Percentiles rank a stretch among this genome's conserved stretches.
These are phyloP conservation scores for Malus hybrid DNA, from an alignment of 331 rosid genomes.

Conservation along the genomic window DNA sequence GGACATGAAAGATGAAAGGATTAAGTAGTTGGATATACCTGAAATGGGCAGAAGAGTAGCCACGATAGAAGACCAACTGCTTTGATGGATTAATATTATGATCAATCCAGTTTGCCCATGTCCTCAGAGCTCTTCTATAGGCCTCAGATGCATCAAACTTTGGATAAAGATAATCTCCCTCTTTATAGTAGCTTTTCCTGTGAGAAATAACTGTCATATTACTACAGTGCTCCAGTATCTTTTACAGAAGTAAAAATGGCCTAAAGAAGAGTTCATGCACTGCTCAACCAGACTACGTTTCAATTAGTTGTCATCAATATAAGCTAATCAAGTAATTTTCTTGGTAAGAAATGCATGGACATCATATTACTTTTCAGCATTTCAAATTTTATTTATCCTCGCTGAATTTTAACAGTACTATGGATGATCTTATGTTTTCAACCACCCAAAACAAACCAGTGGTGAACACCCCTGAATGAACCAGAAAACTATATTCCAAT, in stretches of 20 bases:
- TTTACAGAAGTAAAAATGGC: not conserved
- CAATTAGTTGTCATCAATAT: not conserved
- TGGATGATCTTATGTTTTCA: not conserved
- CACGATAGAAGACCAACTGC: conserved; percentile 82
- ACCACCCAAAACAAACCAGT: not conserved
- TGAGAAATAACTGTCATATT: conserved; percentile 13
- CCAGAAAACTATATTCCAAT: not conserved
- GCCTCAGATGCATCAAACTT: conserved; percentile 79
- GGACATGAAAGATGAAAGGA: not conserved
- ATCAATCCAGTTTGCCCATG: conserved; percentile 91
- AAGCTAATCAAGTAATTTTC: not conserved
- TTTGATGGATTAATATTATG: conserved; percentile 54
- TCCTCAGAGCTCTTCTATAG: conserved; percentile 62
- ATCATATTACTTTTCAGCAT: not conserved
- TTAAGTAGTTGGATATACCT: conserved; percentile 36
- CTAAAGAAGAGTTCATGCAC: not conserved
- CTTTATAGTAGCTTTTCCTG: conserved; percentile 84
- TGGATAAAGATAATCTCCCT: conserved; percentile 74
- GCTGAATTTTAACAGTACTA: not conserved
- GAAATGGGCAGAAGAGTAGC: conserved; percentile 94
- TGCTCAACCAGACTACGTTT: not conserved
- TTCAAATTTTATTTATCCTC: not conserved
- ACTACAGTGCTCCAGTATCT: not conserved
- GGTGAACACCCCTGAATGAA: not conserved
- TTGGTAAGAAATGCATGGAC: not conserved